Base-by-base conservation (phyloP, 371 early-diverging fungal species). In the Racocetra persica region DNA sequence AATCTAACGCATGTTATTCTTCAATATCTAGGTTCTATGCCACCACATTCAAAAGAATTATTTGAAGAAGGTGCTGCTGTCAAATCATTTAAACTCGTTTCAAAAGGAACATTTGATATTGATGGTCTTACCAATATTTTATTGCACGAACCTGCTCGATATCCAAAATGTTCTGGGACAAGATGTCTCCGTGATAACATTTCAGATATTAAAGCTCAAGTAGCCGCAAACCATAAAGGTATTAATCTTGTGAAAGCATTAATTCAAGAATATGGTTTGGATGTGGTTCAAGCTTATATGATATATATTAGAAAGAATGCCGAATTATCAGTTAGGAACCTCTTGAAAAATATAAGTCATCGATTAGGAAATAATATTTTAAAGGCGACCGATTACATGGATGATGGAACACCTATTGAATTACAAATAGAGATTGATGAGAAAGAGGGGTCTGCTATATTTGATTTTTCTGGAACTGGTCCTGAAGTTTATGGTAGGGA, bases 201-300 rank as follows among this genome's bases (percentile, higher is more conserved):
- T 51, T 96, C 97, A 0, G 99, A 98, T 83, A 84, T 98, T 80
- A 96, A 97, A 87, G 97, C 96, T 0, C 96, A 96, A 79, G 95
- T 98, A 66, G 98, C 99, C 7, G 98, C 99, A 36, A 99, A 99
- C 84, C 94, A 97, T 81, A 91, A 94, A 70, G 99, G 99, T 7
- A 97, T 98, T 62, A 83, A 81, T 2, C 92, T 99, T 20, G 93
- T 98, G 22, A 89, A 91, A 80, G 86, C 88, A 8, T 86, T 99
- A 73, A 96, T 97, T 80, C 82, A 84, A 10, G 97, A 97, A 83
- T 97, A 95, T 80, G 92, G 94, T 0, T 83, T 97, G 55, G 89
- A 92, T n/a, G 93, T 93, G 0, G 97, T 98, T 0, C 97, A 97
- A 77, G 94, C 95, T 3, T 99, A 98, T 83, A 98, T 99, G 99